Evolutionary conservation across 345 rosid species (phyloP).

Genomic region (Eucalyptus cloeziana): DNA sequence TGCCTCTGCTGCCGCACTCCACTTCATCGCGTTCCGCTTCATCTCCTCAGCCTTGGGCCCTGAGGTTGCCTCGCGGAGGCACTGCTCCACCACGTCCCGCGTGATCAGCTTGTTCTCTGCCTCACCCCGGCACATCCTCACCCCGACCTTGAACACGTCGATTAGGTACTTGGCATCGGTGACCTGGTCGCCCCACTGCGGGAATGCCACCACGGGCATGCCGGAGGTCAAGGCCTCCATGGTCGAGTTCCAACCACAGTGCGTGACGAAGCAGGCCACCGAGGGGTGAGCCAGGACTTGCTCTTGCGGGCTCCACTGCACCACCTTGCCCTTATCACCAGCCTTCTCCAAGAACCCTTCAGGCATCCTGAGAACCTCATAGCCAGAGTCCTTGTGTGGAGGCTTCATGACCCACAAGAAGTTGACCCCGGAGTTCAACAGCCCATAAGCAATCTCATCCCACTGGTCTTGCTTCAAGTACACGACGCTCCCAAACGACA

Average conservation of each 20-base stretch:
- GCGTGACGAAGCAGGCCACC: conserved; percentile 62
- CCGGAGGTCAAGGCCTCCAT: conserved; percentile 68
- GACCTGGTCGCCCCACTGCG: conserved; percentile 87
- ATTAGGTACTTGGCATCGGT: conserved; percentile 55
- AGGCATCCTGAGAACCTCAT: conserved; percentile 25
- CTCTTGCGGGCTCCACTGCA: conserved; percentile 77
- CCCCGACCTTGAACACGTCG: conserved; percentile 49
- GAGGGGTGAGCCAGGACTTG: conserved; percentile 58
- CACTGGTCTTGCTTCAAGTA: conserved; percentile 57
- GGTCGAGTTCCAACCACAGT: conserved; percentile 93
- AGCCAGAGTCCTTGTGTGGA: conserved; percentile 16
- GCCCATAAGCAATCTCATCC: conserved; percentile 59
- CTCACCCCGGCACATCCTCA: conserved; percentile 58
- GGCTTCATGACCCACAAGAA: conserved; percentile 78
- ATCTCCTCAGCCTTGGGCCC: conserved; percentile 46
- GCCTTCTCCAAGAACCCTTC: conserved; percentile 46
- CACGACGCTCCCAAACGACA: conserved; percentile 62
- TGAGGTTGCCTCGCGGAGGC: conserved; percentile 37
- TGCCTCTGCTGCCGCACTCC: conserved; percentile 19
- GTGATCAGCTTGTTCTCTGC: conserved; percentile 36
- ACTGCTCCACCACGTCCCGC: conserved; percentile 55
- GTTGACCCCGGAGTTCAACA: conserved; percentile 39
- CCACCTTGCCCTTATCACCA: conserved; percentile 42
- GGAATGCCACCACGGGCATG: conserved; percentile 58
- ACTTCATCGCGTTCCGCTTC: conserved; percentile 19